phyloP scores from a whole-genome alignment of 352 stramenopile genomes.

The Peronospora belbahrii region DNA sequence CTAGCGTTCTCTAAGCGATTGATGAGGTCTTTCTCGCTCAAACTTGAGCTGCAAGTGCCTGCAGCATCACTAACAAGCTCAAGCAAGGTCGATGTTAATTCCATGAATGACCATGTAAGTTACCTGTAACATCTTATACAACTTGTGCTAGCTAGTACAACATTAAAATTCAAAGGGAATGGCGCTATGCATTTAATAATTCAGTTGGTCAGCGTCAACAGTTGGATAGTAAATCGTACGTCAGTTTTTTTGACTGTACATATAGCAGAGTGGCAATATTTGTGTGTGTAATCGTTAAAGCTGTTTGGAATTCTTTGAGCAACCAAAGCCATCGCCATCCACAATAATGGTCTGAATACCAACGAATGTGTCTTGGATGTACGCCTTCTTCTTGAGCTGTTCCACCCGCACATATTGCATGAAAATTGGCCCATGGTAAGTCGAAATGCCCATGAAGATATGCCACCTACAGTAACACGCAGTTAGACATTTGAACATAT shows the following conservation, averaged over 20 bases:
- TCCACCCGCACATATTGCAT: conserved; percentile 84
- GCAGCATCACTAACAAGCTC: conserved; percentile 12
- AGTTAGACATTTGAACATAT: neutral
- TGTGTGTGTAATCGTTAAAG: conserved; percentile 13
- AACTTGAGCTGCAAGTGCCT: conserved; percentile 2
- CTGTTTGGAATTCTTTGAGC: conserved; percentile 28
- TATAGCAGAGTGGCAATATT: conserved; percentile 1
- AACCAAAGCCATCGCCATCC: conserved; percentile 14
- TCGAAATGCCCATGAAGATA: conserved; percentile 72
- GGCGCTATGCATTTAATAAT: no score
- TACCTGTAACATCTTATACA: neutral
- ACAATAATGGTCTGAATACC: conserved; percentile 67
- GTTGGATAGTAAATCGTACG: no score
- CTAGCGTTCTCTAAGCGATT: conserved; percentile 5
- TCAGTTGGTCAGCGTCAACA: no score
- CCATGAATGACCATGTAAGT: conserved; percentile 5
- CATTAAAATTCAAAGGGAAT: no score
- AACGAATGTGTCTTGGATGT: conserved; percentile 42
- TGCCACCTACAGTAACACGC: conserved; percentile 48
- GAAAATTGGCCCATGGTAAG: conserved; percentile 73
- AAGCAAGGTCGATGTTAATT: conserved; percentile 10
- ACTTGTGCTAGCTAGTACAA: no score
- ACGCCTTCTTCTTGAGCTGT: conserved; percentile 55
- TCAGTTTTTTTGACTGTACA: neutral
- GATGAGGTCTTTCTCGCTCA: conserved; percentile 16